Evolutionary conservation across 345 rosid genomes (phyloP).

Genomic region (Populus tremula): DNA sequence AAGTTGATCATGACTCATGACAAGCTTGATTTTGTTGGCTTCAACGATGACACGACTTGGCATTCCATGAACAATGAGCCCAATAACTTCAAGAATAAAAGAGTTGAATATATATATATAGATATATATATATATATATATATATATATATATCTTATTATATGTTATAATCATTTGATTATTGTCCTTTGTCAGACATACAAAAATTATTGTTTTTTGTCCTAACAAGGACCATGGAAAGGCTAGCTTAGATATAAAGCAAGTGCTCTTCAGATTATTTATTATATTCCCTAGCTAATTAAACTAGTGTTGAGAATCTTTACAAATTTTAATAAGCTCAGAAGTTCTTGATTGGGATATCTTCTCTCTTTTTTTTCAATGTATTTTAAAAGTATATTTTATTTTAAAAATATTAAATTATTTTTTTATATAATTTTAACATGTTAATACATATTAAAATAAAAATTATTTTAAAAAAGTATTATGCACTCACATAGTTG

Average conservation of each 20-base stretch:
- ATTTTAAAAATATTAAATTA: too few species aligned
- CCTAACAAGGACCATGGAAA: slow-evolving; percentile 5
- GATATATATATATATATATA: too few species aligned
- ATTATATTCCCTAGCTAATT: neutral
- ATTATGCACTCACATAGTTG: too few species aligned
- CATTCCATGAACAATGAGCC: slow-evolving; percentile 10
- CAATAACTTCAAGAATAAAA: neutral
- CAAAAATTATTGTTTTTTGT: slow-evolving; percentile 20
- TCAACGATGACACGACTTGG: neutral
- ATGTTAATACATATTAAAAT: too few species aligned
- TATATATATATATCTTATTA: neutral
- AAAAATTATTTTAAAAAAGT: too few species aligned
- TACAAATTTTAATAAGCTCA: too few species aligned
- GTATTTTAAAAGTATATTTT: too few species aligned
- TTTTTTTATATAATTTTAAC: too few species aligned
- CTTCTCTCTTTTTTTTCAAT: too few species aligned
- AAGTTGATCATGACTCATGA: neutral
- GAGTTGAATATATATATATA: too few species aligned
- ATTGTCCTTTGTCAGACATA: slow-evolving; percentile 17
- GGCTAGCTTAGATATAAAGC: slow-evolving; percentile 16
- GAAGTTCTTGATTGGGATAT: too few species aligned
- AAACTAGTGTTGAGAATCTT: neutral
- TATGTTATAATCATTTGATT: slow-evolving; percentile 11
- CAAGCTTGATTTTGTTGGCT: neutral
- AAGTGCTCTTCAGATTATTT: neutral